These are phyloP conservation scores for Stipa capillata DNA, from an alignment of 176 grass and related monocot genomes.

Conservation along the genomic window DNA sequence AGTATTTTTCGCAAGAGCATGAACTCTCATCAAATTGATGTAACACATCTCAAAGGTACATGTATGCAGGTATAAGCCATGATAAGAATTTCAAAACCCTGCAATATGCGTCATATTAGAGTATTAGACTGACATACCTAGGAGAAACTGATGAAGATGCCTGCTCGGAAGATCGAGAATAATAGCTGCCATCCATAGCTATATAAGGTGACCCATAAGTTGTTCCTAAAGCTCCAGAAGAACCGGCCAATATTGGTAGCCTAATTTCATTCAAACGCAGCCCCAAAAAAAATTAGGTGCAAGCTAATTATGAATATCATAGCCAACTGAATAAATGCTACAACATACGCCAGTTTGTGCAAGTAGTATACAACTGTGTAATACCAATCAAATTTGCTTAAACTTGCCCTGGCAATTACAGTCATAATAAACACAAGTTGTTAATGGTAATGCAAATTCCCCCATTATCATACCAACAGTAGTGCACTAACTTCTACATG, in stretches of 20 bases:
- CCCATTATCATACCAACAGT: not conserved
- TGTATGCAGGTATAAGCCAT: not conserved
- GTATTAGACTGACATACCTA: slow-evolving; percentile 28
- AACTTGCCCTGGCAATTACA: not conserved
- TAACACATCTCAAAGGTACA: not conserved
- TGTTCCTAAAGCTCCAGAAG: slow-evolving; percentile 47
- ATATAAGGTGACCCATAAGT: slow-evolving; percentile 73
- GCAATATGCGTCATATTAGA: not conserved
- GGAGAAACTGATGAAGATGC: slow-evolving; percentile 44
- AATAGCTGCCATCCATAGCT: slow-evolving; percentile 62
- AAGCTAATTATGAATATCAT: slow-evolving; percentile 1
- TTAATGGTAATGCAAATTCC: not conserved
- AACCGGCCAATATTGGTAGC: slow-evolving; percentile 64
- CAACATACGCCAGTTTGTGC: not conserved
- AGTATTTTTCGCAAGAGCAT: not conserved
- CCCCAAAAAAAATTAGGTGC: not conserved
- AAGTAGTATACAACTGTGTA: slow-evolving; percentile 5
- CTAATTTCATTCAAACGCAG: slow-evolving; percentile 37
- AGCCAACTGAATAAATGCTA: slow-evolving; percentile 2
- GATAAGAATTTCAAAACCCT: not conserved
- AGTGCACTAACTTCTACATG: too few relatives aligned
- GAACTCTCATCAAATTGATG: not conserved
- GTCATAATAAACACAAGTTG: not conserved
- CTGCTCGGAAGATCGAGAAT: slow-evolving; percentile 47
- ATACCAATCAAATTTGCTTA: not conserved